A percentile compares a stretch with the other conserved stretches of the same genome.
These are phyloP conservation scores for Tothia fuscella DNA, from an alignment of 2,329 filamentous ascomycete genomes.

Conservation along the genomic window DNA sequence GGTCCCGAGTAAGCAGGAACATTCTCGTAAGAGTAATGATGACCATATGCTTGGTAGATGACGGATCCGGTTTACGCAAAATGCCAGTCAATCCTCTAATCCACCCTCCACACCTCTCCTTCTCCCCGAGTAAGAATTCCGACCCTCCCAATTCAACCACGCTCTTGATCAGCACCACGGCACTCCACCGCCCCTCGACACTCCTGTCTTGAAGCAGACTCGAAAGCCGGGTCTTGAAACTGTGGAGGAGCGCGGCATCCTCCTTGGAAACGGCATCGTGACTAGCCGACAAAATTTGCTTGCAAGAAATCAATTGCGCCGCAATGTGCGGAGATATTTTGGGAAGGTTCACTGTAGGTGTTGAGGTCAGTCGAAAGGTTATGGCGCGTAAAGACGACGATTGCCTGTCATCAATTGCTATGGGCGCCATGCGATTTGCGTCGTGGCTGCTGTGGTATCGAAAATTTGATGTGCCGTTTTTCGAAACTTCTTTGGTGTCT, in stretches of 20 bases:
- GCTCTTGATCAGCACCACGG: conserved; percentile 67
- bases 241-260: conserved; percentile 62
- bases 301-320: conserved; percentile 41
- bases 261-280: conserved; percentile 46
- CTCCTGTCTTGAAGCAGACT: conserved; percentile 68
- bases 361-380: conserved; percentile 58
- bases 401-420: background rate
- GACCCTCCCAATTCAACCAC: conserved; percentile 72
- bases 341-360: conserved; percentile 61
- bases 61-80: conserved; percentile 60
- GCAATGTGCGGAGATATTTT: conserved; percentile 59
- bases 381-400: conserved; percentile 45
- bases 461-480: background rate
- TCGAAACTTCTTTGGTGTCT: too few species aligned
- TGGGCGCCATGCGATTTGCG: background rate
- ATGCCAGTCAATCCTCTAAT: conserved; percentile 63
- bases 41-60: conserved; percentile 60
- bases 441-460: background rate
- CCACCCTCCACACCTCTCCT: conserved; percentile 46
- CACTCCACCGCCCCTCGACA: conserved; percentile 63
- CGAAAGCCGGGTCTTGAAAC: conserved; percentile 65
- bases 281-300: conserved; percentile 49
- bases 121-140: conserved; percentile 62
- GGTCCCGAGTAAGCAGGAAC: conserved; percentile 69
- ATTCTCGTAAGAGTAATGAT: conserved; percentile 71